Evolutionary conservation across 2,329 filamentous ascomycete species (phyloP), one percentile per base, ranked within the genome.

Genomic region (Beauveria asiatica): DNA sequence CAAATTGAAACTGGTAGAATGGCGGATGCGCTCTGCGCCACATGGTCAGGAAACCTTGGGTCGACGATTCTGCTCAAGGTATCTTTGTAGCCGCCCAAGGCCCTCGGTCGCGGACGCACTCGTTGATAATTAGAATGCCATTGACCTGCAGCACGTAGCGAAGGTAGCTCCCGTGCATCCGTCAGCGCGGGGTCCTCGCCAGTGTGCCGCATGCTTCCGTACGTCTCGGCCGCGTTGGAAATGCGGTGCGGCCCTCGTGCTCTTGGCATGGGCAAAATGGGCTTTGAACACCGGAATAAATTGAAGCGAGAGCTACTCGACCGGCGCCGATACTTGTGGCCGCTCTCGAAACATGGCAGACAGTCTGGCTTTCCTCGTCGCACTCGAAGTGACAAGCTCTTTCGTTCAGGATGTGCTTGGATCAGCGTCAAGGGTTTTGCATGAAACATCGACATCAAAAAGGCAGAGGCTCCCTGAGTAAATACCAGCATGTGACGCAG

Each of bases 311-410:
- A 33, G 30, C 30, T 30, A 30, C 10, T 30, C 11, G 10, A 23
- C 39, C 42, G 23, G 30, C 30, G 52, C 52, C 52, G 23, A 23
- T 6, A 27, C 41, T 33, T 13, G 30, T 33, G 30, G 46, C 16
- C 25, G 27, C 41, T 46, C n/a, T 19, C 41, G 48, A 45, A 6
- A 41, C 57, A 59, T 21, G 39, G 21, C 21, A 16, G 33, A 16
- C 57, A 59, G n/a, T 3, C 16, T 25, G 57, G 49, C 57, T 53
- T 59, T 17, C 48, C 49, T 59, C 57, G 48, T 59, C 57, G 27
- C 57, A 59, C 25, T 46, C 39, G 41, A 59, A 30, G 5, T 49
- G 48, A 13, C 57, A 25, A 27, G 49, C 21, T 9, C 57, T 59
- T 13, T 37, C 30, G 30, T 33, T 33, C n/a, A 5, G 33, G 25